A percentile compares a stretch with the other conserved stretches of the same genome.
Evolutionary conservation across 2,329 filamentous ascomycete species (phyloP).

Genomic region (Arachnopeziza araneosa): DNA sequence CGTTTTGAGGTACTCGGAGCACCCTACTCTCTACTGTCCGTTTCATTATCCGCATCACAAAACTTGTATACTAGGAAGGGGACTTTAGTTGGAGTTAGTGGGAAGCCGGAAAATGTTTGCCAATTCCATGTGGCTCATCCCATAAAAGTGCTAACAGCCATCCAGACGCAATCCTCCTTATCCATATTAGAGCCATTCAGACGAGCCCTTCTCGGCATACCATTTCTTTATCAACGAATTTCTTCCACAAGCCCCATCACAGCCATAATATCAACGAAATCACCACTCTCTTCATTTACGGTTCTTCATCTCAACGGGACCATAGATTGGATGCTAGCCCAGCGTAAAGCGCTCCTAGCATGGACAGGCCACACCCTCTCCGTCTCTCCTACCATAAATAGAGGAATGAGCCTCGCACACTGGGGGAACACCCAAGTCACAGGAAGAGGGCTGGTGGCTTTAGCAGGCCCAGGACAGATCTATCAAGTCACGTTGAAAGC

Average conservation of each 20-base stretch:
- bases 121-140: not conserved
- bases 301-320: conserved; percentile 88
- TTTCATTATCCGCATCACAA: conserved; percentile 88
- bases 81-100: conserved; percentile 82
- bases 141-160: not conserved
- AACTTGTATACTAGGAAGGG: conserved; percentile 88
- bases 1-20: conserved; percentile 89
- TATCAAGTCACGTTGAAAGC: conserved; percentile 77
- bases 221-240: conserved; percentile 91
- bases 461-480: conserved; percentile 82
- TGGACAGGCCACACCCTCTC: conserved; percentile 90
- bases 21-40: conserved; percentile 89
- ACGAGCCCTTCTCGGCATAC: conserved; percentile 75
- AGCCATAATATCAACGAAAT: conserved; percentile 82
- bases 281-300: conserved; percentile 78
- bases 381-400: conserved; percentile 70
- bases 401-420: conserved; percentile 69
- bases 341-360: conserved; percentile 82
- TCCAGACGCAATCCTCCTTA: conserved; percentile 78
- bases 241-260: conserved; percentile 84
- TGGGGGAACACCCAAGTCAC: conserved; percentile 91
- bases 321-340: conserved; percentile 89
- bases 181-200: conserved; percentile 80
- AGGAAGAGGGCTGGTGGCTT: conserved; percentile 77
- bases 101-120: conserved; percentile 81